Conservation (phyloP, 2,329 filamentous ascomycete genomes). For the Cladophialophora exuberans region DNA sequence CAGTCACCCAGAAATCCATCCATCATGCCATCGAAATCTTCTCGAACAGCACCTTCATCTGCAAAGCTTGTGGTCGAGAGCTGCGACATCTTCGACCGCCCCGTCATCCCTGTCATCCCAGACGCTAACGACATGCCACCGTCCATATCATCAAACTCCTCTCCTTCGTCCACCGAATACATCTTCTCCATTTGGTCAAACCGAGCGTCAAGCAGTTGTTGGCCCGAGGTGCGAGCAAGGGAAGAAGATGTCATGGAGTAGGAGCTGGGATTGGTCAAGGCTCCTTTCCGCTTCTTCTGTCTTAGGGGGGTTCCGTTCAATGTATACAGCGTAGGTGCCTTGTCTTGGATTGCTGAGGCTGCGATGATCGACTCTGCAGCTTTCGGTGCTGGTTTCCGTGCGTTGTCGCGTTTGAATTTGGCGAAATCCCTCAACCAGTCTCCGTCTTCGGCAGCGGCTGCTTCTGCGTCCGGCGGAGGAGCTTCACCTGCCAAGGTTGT, state of each 20-base stretch:
- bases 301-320: slow-evolving; percentile 69
- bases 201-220: slow-evolving; percentile 80
- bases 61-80: slow-evolving; percentile 58
- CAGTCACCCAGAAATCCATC: slow-evolving; percentile 83
- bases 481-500: neutral
- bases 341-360: slow-evolving; percentile 44
- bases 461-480: slow-evolving; percentile 22
- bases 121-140: slow-evolving; percentile 55
- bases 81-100: slow-evolving; percentile 60
- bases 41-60: slow-evolving; percentile 61
- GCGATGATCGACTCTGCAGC: slow-evolving; percentile 44
- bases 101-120: slow-evolving; percentile 40
- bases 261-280: slow-evolving; percentile 80
- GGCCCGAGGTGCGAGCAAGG: slow-evolving; percentile 82
- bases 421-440: slow-evolving; percentile 93
- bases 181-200: slow-evolving; percentile 90
- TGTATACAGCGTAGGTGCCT: slow-evolving; percentile 48
- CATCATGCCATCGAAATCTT: slow-evolving; percentile 86
- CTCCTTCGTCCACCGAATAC: slow-evolving; percentile 67
- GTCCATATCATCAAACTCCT: slow-evolving; percentile 52
- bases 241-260: slow-evolving; percentile 94
- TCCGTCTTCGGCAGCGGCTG: slow-evolving; percentile 63
- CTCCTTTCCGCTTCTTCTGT: slow-evolving; percentile 93
- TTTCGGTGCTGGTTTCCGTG: slow-evolving; percentile 43
- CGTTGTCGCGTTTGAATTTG: slow-evolving; percentile 83